Conservation (phyloP, 2,329 filamentous ascomycete species). For the Neocatenulostroma microsporum region DNA sequence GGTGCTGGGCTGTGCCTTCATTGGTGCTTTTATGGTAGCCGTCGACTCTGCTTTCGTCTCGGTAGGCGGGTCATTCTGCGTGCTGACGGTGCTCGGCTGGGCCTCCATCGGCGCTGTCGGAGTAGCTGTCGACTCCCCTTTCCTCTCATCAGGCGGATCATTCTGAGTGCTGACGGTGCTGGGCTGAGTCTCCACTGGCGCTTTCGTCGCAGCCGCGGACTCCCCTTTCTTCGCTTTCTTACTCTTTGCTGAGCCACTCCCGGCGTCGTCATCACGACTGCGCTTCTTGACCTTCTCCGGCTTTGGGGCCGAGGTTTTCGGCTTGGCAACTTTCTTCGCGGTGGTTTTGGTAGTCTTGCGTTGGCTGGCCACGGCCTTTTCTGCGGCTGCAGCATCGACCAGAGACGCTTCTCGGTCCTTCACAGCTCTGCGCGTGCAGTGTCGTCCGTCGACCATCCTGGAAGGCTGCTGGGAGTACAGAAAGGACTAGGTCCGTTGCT, state of each 20-base stretch:
- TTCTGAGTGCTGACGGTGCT: too few species aligned
- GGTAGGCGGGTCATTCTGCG: too few species aligned
- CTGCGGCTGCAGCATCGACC: not conserved
- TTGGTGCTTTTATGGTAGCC: too few species aligned
- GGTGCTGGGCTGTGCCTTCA: too few species aligned
- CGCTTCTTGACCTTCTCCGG: not conserved
- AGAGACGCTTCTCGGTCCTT: slow-evolving; percentile 1
- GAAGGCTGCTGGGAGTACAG: not conserved
- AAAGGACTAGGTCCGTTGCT: not conserved
- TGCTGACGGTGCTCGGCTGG: too few species aligned
- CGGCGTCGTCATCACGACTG: not conserved
- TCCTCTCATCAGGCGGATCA: too few species aligned
- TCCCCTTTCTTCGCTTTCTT: not conserved
- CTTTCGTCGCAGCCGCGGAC: not conserved
- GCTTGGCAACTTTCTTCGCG: not conserved
- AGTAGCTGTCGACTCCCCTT: too few species aligned
- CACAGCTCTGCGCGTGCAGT: slow-evolving; percentile 5
- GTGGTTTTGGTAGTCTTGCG: not conserved
- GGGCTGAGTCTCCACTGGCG: not conserved
- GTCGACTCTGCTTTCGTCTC: too few species aligned
- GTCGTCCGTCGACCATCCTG: slow-evolving; percentile 4
- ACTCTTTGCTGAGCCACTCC: not conserved
- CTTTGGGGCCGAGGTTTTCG: not conserved
- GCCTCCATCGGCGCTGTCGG: too few species aligned
- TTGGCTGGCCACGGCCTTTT: not conserved